phyloP scores from a whole-genome alignment of 1,284 basidiomycete genomes.

The Marasmius tenuissimus region DNA sequence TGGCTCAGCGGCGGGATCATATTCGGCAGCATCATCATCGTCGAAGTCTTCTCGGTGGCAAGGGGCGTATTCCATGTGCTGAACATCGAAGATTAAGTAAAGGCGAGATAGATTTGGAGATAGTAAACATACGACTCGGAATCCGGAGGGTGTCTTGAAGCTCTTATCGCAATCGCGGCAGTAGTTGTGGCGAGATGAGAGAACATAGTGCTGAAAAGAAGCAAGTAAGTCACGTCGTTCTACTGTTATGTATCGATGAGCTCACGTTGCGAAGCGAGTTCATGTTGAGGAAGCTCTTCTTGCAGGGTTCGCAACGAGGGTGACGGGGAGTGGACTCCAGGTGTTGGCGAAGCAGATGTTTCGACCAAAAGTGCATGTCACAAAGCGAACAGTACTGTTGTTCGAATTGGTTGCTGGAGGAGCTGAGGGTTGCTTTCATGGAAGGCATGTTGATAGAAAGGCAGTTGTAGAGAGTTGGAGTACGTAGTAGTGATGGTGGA shows the following conservation, averaged over 20 bases:
- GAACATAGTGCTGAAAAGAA: slow-evolving; percentile 2
- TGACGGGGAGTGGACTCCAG: not conserved
- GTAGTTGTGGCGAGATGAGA: slow-evolving; percentile 7
- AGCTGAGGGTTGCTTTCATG: not conserved
- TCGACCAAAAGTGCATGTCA: slow-evolving; percentile 1
- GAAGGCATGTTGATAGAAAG: not conserved
- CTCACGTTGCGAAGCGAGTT: slow-evolving; percentile 10
- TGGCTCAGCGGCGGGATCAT: not conserved
- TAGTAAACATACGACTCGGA: not conserved
- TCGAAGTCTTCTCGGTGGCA: slow-evolving; percentile 3
- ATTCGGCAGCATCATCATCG: not conserved
- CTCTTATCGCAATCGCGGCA: slow-evolving; percentile 3
- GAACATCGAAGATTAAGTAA: not conserved
- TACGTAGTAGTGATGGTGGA: not conserved
- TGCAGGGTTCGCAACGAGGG: slow-evolving; percentile 7
- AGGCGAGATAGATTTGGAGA: not conserved
- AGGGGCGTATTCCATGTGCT: slow-evolving; percentile 4
- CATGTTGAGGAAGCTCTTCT: slow-evolving; percentile 9
- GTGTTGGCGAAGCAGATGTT: slow-evolving; percentile 1
- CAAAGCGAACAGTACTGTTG: slow-evolving; percentile 8
- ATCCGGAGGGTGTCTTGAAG: slow-evolving; percentile 1
- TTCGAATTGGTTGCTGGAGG: not conserved
- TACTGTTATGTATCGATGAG: not conserved
- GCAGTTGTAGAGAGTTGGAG: not conserved
- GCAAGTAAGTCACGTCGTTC: not conserved